phyloP scores from a whole-genome alignment of 139 green algal genomes.

The Mychonastes homosphaera region DNA sequence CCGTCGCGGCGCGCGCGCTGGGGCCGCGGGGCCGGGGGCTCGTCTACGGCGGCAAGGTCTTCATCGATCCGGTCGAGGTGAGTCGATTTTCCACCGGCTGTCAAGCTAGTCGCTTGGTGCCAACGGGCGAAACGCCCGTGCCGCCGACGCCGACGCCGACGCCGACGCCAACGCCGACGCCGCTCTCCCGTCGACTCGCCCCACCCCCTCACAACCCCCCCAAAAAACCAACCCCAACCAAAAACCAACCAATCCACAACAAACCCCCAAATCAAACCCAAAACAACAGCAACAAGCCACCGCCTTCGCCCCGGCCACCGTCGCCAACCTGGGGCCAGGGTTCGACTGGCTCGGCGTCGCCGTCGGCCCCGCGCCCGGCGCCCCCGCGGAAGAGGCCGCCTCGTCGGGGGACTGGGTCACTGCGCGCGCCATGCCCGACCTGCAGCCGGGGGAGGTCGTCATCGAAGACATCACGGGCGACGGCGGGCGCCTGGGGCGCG shows the following conservation, averaged over 20 bases:
- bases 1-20: too few relatives aligned
- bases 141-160: too few relatives aligned
- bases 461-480: constrained; percentile 87
- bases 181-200: too few relatives aligned
- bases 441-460: constrained; percentile 58
- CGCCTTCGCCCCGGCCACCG: constrained; percentile 88
- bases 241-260: too few relatives aligned
- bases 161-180: too few relatives aligned
- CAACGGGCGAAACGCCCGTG: too few relatives aligned
- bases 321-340: constrained; percentile 93
- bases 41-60: constrained; percentile 39
- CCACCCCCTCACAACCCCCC: too few relatives aligned
- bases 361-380: constrained; percentile 33
- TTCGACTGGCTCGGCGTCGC: constrained; percentile 98
- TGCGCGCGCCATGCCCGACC: constrained; percentile 48
- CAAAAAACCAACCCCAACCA: too few relatives aligned
- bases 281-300: constrained; percentile 31
- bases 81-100: too few relatives aligned
- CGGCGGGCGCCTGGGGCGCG: constrained; percentile 67
- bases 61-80: constrained; percentile 32
- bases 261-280: too few relatives aligned
- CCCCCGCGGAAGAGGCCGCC: background rate
- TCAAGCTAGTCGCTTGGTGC: too few relatives aligned
- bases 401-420: constrained; percentile 70
- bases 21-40: too few relatives aligned